Evolutionary conservation across 2,329 filamentous ascomycete genomes (phyloP).

Genomic region (Diaporthe eres): DNA sequence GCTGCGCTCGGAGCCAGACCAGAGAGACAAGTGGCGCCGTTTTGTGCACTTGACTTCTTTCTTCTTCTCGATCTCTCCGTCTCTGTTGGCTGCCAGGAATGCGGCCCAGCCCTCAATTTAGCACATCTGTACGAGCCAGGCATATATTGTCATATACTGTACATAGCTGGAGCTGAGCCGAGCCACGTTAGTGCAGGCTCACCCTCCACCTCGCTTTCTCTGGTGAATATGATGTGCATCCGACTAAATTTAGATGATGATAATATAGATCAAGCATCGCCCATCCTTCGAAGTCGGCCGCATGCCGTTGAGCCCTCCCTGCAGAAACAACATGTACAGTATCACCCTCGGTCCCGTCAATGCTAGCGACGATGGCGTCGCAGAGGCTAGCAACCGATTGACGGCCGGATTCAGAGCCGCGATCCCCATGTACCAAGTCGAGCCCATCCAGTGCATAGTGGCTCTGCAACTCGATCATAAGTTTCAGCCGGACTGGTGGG

Average conservation of each 20-base stretch:
- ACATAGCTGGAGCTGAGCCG: conserved; percentile 15
- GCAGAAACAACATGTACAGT: background rate
- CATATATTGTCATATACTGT: background rate
- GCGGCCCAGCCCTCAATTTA: conserved; percentile 7
- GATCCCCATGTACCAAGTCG: conserved; percentile 7
- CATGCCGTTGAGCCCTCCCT: background rate
- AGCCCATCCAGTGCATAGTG: background rate
- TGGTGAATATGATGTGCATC: background rate
- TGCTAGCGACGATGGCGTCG: conserved; percentile 20
- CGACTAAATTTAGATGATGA: conserved; percentile 11
- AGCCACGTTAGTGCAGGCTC: conserved; percentile 11
- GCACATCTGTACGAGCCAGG: background rate
- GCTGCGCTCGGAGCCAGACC: conserved; percentile 24
- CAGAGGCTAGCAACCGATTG: conserved; percentile 13
- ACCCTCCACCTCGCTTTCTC: background rate
- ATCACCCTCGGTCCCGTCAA: background rate
- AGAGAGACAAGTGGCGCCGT: conserved; percentile 3
- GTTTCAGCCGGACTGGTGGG: conserved; percentile 31
- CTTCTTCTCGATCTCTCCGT: background rate
- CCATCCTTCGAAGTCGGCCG: background rate
- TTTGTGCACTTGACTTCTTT: conserved; percentile 7
- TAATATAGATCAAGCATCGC: conserved; percentile 1
- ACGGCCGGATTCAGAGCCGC: conserved; percentile 24
- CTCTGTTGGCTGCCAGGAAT: background rate
- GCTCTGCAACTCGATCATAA: background rate